Base-by-base conservation (phyloP, 148 eudicot genomes). In the Fagopyrum esculentum region DNA sequence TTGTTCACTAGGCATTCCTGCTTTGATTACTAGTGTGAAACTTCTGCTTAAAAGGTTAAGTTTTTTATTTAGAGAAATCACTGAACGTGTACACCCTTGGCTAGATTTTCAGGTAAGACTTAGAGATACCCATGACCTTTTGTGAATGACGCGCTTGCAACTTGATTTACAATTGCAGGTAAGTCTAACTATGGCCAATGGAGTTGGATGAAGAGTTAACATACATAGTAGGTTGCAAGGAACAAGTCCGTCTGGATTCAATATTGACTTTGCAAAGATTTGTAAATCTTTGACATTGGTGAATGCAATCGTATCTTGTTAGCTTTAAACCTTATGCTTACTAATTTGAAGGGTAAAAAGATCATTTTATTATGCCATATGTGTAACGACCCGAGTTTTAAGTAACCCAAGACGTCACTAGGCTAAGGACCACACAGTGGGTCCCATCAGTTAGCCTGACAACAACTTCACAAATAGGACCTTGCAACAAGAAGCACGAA, bases 21-120 rank as follows among this genome's bases (percentile, higher is more conserved):
- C 74, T 60, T 45, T 91, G 50, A 79, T 80, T 48, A 87, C 85
- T 73, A 92, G 91, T 77, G 82, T 94, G 11, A 79, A 86, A 77
- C 78, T 86, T 49, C 61, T 91, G 17, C 85, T 80, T 66, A 83
- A 76, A 77, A 90, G 98, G 97, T 91, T 73, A 13, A 84, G 22
- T 69, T 10, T 16, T 55, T 4, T 55, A 55, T 55, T 5, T 2
- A 57, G 59, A 54, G 59, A 54, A 54, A 8, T 16, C 59, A 54
- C 6, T 54, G 7, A 54, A 54, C 13, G 6, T 10, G 10, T 50
- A 2, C 54, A 11, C 54, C 13, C 13, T 50, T 50, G 6, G 40
- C 40, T 35, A 2, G 40, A 35, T 35, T 35, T 35, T 35, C 40
- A 35, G 40, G 40, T 35, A 35, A 35, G 3, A 35, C 40, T 35